These are phyloP conservation scores for Scheffersomyces spartinae DNA, from an alignment of 805 yeast genomes.

Conservation along the genomic window DNA sequence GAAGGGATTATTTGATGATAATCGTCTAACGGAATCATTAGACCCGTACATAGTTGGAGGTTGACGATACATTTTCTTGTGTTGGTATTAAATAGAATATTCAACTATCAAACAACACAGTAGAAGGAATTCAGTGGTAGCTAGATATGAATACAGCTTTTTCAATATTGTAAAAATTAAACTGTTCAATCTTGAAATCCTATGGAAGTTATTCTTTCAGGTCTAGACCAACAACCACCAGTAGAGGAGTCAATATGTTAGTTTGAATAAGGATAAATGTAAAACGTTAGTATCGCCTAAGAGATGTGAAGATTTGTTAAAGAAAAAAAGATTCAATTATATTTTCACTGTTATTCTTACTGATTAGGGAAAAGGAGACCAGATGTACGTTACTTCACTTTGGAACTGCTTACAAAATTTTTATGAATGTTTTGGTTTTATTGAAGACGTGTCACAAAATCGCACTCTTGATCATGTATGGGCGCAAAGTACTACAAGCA, in stretches of 20 bases:
- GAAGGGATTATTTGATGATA: constrained; percentile 68
- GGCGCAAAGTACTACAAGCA: too few relatives aligned
- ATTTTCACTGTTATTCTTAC: too few relatives aligned
- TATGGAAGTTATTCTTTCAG: not conserved
- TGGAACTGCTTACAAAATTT: too few relatives aligned
- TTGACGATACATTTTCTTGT: constrained; percentile 29
- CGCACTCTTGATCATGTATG: too few relatives aligned
- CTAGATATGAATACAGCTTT: not conserved
- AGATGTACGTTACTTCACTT: too few relatives aligned
- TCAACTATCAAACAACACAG: not conserved
- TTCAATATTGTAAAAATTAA: not conserved
- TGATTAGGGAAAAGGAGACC: too few relatives aligned
- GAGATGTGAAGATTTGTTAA: too few relatives aligned
- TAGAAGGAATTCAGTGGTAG: not conserved
- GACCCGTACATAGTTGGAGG: constrained; percentile 23
- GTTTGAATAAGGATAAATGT: not conserved
- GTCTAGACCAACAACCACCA: not conserved
- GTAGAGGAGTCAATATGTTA: not conserved
- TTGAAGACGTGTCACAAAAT: too few relatives aligned
- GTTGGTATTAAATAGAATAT: not conserved
- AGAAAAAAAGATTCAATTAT: too few relatives aligned
- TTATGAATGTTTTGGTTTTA: too few relatives aligned
- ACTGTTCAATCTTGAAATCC: not conserved
- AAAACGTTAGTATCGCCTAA: too few relatives aligned
- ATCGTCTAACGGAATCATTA: constrained; percentile 26